These are phyloP conservation scores for Acanthamoeba lugdunensis DNA, from an alignment of 208 protist species.

Conservation along the genomic window DNA sequence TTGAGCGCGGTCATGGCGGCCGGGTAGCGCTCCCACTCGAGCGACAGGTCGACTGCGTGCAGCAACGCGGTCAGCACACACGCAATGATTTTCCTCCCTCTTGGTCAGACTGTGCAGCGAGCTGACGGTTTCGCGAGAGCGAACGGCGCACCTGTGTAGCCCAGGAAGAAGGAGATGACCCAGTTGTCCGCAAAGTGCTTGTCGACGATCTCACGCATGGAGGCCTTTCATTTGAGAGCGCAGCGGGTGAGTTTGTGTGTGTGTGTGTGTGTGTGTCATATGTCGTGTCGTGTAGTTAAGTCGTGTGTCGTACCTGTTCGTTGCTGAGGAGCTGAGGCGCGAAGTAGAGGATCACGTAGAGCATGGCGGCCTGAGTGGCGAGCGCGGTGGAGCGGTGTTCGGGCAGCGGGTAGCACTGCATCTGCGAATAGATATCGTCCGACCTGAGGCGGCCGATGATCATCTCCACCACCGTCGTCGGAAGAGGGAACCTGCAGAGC, in stretches of 20 bases:
- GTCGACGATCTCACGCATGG: conserved; percentile 97
- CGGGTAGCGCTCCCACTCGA: conserved; percentile 93
- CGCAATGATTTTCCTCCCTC: no score
- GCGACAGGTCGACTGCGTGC: conserved; percentile 87
- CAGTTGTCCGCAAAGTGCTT: conserved; percentile 98
- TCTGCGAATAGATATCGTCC: conserved; percentile 96
- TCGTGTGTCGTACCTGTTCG: conserved; percentile 80
- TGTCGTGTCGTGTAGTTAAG: no score
- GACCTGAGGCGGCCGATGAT: conserved; percentile 93
- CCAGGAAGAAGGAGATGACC: conserved; percentile 97
- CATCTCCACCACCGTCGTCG: conserved; percentile 86
- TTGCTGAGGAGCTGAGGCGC: conserved; percentile 92
- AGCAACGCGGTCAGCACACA: conserved; percentile 22
- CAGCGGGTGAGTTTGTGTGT: no score
- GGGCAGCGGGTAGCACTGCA: conserved; percentile 91
- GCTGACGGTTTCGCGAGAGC: neutral
- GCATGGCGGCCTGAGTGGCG: conserved; percentile 92
- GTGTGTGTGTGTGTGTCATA: no score
- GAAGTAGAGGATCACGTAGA: conserved; percentile 98
- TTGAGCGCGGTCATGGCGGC: conserved; percentile 92
- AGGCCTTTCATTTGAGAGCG: conserved; percentile 75
- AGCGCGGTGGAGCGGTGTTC: conserved; percentile 95
- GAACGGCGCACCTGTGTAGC: conserved; percentile 93
- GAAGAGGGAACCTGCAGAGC: conserved; percentile 66
- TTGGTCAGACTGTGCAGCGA: no score